A percentile compares a stretch with the other conserved stretches of the same genome.
Conservation (phyloP, 2,329 filamentous ascomycete genomes). For the Aspergillus sp. region DNA sequence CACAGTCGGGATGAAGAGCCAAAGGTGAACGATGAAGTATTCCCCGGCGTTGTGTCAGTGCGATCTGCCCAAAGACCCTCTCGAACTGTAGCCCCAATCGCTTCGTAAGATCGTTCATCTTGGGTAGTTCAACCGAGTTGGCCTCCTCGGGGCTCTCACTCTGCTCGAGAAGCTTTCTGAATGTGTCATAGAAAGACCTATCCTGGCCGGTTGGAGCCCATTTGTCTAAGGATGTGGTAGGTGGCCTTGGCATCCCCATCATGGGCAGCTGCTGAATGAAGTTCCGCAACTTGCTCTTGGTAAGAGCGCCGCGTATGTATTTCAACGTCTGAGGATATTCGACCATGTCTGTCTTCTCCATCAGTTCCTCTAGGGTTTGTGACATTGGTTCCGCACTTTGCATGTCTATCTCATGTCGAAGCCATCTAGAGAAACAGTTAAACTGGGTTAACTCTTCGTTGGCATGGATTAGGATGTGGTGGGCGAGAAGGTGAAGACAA, state of each 20-base stretch:
- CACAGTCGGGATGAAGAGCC: constrained; percentile 47
- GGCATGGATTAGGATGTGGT: constrained; percentile 70
- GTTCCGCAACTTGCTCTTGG: constrained; percentile 63
- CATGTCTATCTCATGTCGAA: constrained; percentile 78
- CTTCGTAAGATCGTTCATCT: constrained; percentile 64
- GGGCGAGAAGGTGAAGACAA: constrained; percentile 72
- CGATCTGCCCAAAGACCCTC: constrained; percentile 66
- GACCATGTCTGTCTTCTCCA: constrained; percentile 74
- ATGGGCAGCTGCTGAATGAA: constrained; percentile 52
- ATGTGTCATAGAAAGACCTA: constrained; percentile 47
- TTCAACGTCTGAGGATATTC: constrained; percentile 71
- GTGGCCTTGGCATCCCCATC: constrained; percentile 31
- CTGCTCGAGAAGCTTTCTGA: constrained; percentile 54
- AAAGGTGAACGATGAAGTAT: constrained; percentile 65
- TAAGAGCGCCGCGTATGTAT: constrained; percentile 74
- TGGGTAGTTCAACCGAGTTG: constrained; percentile 57
- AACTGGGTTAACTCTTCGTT: constrained; percentile 80
- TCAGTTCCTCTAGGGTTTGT: constrained; percentile 66
- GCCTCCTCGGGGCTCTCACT: constrained; percentile 52
- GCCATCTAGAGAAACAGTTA: constrained; percentile 75
- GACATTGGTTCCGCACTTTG: constrained; percentile 65
- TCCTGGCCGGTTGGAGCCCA: constrained; percentile 43
- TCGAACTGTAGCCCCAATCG: constrained; percentile 61
- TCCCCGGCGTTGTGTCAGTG: constrained; percentile 67
- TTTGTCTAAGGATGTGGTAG: constrained; percentile 46